Evolutionary conservation across 164 flowering plant genomes (phyloP), one percentile per base, ranked within the genome.

Genomic region (Annona squamosa): DNA sequence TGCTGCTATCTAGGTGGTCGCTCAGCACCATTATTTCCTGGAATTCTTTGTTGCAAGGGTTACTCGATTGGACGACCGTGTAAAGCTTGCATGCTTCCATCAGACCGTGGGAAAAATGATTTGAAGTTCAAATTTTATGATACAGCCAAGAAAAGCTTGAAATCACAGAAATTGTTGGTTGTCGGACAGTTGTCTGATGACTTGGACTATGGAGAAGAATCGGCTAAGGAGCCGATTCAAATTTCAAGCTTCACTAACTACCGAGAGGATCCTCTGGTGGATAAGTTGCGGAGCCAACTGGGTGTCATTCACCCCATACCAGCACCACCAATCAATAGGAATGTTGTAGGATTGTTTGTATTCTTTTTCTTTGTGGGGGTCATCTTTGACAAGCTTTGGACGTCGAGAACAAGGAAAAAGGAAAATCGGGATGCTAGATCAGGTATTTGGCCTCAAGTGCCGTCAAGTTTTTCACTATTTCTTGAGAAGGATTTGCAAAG

Each of bases 301-400:
- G 98, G 98, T 2, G 96, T 87, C 5, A 91, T 92, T 75, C 98
- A 95, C 74, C 98, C 99, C 10, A 85, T 95, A 12, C 99, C 99
- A 0, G 78, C 97, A 1, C 98, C 97, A 41, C 97, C 93, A 1
- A 75, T 95, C 1, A 92, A 88, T 71, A 78, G 90, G 4, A 85
- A 72, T 46, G 72, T 91, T 43, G 84, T 77, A 0, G 94, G 97
- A 19, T 76, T 94, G 61, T 91, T 94, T 67, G 97, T 86, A 12
- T 86, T 92, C 77, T 92, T 94, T 81, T 94, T 94, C 91, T 88
- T 94, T 69, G 92, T 91, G 16, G 99, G 97, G 16, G 97, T 94
- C 12, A 85, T 80, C 66, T 92, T 90, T 73, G 99, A 94, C 77
- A 94, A 94, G 71, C 37, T 94, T 2, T 94, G 97, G 99, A 92